A percentile compares a stretch with the other conserved stretches of the same genome.
Conservation (phyloP, 202 grass and related monocot species). For the Panicum virgatum region DNA sequence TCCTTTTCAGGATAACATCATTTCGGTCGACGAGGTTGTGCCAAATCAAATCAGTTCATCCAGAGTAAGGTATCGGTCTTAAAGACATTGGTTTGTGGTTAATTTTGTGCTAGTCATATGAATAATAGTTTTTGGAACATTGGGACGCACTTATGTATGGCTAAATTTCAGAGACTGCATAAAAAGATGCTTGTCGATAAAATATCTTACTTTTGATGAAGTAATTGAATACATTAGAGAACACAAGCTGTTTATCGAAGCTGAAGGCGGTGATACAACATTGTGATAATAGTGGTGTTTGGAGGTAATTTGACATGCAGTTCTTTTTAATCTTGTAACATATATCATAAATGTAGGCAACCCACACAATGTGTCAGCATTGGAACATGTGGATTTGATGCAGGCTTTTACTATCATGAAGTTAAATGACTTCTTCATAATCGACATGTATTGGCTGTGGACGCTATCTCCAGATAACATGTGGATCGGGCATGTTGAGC, state of each 20-base stretch:
- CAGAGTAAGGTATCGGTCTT: conserved; percentile 69
- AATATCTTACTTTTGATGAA: conserved; percentile 79
- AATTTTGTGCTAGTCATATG: background rate
- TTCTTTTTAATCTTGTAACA: background rate
- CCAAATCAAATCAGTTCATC: conserved; percentile 95
- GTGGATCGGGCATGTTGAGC: background rate
- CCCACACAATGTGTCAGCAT: background rate
- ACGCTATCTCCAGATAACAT: background rate
- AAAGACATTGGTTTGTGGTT: background rate
- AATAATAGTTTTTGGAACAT: background rate
- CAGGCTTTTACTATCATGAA: background rate
- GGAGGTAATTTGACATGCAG: background rate
- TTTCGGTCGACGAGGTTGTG: conserved; percentile 78
- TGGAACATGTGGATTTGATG: background rate
- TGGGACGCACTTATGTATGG: background rate
- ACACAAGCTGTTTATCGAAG: conserved; percentile 54
- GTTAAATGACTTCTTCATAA: background rate
- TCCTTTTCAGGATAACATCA: conserved; percentile 66
- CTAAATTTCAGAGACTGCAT: conserved; percentile 68
- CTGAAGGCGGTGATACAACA: background rate
- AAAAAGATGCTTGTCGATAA: conserved; percentile 62
- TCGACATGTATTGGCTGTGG: background rate
- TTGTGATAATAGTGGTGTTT: conserved; percentile 6
- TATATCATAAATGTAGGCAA: background rate
- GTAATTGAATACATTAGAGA: conserved; percentile 79